Conservation (phyloP, 306 rosid genomes). For the Prunus kanzakura region DNA sequence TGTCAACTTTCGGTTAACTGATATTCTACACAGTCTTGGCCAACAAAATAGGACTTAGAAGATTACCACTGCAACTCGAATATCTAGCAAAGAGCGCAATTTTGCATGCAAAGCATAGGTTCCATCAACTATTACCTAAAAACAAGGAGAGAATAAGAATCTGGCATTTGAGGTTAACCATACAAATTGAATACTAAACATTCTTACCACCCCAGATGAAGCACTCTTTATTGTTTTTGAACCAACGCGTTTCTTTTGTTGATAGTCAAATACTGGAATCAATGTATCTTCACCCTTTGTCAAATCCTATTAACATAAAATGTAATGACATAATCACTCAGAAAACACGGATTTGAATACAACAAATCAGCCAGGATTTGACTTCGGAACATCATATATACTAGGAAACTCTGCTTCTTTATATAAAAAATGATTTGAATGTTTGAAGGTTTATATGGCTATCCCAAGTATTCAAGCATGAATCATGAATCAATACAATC, state of each 20-base stretch:
- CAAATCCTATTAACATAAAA: conserved; percentile 62
- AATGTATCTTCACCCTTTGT: conserved; percentile 71
- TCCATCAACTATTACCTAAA: conserved; percentile 94
- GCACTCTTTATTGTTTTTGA: conserved; percentile 74
- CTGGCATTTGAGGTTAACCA: neutral
- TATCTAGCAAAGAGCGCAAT: conserved; percentile 92
- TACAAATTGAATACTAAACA: conserved; percentile 17
- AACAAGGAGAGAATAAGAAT: conserved; percentile 21
- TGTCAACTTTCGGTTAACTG: conserved; percentile 20
- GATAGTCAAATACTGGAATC: conserved; percentile 88
- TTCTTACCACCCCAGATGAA: conserved; percentile 87
- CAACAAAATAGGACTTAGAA: conserved; percentile 2
- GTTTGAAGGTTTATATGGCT: neutral
- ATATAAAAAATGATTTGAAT: neutral
- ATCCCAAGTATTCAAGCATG: conserved; percentile 15
- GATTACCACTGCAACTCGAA: conserved; percentile 97
- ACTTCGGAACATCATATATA: neutral
- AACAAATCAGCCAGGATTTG: neutral
- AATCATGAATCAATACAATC: conserved; percentile 5
- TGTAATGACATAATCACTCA: neutral
- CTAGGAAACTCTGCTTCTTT: neutral
- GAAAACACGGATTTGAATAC: neutral
- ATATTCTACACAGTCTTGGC: conserved; percentile 13
- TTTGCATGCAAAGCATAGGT: conserved; percentile 95
- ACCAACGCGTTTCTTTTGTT: conserved; percentile 69